These are phyloP conservation scores for Sphaerostilbella broomeana DNA, from an alignment of 2,329 filamentous ascomycete genomes.

Conservation along the genomic window DNA sequence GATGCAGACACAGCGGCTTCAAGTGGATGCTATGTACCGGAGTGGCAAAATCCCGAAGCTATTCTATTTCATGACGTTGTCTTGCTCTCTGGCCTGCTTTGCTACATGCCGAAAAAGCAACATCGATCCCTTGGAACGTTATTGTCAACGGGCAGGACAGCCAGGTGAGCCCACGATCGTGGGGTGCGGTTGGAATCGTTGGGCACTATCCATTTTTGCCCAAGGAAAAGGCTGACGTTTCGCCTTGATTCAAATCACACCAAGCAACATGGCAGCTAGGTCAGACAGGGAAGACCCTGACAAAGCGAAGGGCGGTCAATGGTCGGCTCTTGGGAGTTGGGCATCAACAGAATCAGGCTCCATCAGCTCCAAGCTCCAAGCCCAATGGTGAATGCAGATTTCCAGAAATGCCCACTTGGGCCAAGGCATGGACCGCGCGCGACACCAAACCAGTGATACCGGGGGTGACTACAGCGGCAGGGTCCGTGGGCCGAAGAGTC, in stretches of 20 bases:
- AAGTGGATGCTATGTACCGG: conserved; percentile 4
- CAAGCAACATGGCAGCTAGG: conserved; percentile 2
- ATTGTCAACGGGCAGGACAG: conserved; percentile 11
- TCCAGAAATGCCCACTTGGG: conserved; percentile 10
- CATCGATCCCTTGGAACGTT: conserved; percentile 5
- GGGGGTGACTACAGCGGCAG: not conserved
- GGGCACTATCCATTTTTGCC: conserved; percentile 15
- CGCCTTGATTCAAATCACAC: no score
- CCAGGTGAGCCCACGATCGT: conserved; percentile 10
- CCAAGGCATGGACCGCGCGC: conserved; percentile 9
- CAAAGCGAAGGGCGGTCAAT: conserved; percentile 2
- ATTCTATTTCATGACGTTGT: conserved; percentile 12
- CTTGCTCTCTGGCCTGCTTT: conserved; percentile 12
- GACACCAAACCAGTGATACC: conserved; percentile 1
- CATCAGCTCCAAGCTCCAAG: conserved; percentile 11
- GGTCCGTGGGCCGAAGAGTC: no score
- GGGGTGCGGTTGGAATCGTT: conserved; percentile 13
- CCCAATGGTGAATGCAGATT: conserved; percentile 5
- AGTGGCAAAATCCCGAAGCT: conserved; percentile 11
- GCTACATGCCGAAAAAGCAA: conserved; percentile 4
- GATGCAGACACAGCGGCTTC: conserved; percentile 10
- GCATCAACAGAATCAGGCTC: conserved; percentile 15
- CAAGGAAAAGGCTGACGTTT: conserved; percentile 12
- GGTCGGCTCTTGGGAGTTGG: conserved; percentile 10
- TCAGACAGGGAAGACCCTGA: conserved; percentile 7